Percentiles rank a stretch among this genome's conserved stretches.
Conservation (phyloP, 2,329 filamentous ascomycete species). For the Xylariaceae sp. region DNA sequence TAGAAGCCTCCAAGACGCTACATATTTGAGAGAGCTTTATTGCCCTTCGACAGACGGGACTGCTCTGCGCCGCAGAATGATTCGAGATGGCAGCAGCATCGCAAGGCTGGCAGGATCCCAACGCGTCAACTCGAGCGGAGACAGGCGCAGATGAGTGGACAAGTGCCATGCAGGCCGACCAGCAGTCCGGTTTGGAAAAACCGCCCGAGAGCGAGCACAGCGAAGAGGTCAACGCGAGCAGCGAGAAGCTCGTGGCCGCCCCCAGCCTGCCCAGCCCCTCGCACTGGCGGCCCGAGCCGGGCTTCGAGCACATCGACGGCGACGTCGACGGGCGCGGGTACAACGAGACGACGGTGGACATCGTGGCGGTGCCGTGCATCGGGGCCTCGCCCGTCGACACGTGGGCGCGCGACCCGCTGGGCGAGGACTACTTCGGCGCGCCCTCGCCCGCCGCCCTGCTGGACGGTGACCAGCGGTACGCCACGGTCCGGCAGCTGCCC, state of each 20-base stretch:
- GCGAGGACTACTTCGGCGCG: slow-evolving; percentile 37
- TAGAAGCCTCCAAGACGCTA: too few species aligned
- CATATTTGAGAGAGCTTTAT: too few species aligned
- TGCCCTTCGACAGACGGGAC: too few species aligned
- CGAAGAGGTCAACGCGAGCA: too few species aligned
- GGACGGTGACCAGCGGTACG: slow-evolving; percentile 13
- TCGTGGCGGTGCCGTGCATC: slow-evolving; percentile 47
- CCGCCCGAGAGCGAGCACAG: too few species aligned
- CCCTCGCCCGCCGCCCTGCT: slow-evolving; percentile 18
- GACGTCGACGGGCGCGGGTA: slow-evolving; percentile 35
- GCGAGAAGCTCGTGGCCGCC: too few species aligned
- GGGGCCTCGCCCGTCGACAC: slow-evolving; percentile 45
- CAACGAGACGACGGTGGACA: slow-evolving; percentile 47
- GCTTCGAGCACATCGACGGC: slow-evolving; percentile 35
- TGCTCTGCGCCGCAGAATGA: too few species aligned
- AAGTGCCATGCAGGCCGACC: too few species aligned
- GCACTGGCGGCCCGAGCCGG: slow-evolving; percentile 26
- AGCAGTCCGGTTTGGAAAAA: too few species aligned
- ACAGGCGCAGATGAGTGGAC: too few species aligned
- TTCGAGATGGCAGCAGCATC: slow-evolving; percentile 4
- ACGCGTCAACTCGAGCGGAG: too few species aligned
- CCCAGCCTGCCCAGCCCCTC: too few species aligned
- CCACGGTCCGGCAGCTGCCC: slow-evolving; percentile 25
- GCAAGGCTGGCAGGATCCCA: slow-evolving; percentile 5
- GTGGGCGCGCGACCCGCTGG: slow-evolving; percentile 43